phyloP scores from a whole-genome alignment of 768 basidiomycete genomes.

The Astraeus odoratus region DNA sequence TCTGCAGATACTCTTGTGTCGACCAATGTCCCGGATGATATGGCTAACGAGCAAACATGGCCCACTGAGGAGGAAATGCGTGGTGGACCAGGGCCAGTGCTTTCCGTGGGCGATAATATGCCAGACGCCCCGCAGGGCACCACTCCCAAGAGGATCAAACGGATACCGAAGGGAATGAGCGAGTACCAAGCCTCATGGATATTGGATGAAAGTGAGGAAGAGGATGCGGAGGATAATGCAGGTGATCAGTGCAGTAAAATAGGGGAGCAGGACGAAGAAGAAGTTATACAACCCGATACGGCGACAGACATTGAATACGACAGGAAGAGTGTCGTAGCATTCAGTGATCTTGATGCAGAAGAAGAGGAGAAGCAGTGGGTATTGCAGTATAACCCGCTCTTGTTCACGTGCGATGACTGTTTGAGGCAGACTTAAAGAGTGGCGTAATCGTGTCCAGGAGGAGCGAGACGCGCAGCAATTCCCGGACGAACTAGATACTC shows the following conservation, averaged over 20 bases:
- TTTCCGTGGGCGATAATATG: constrained; percentile 22
- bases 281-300: constrained; percentile 52
- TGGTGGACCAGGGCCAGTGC: constrained; percentile 22
- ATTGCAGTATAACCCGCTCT: background rate
- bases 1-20: constrained; percentile 83
- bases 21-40: constrained; percentile 80
- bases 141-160: constrained; percentile 73
- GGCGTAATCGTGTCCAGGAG: constrained; percentile 65
- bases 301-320: constrained; percentile 52
- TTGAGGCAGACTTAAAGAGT: constrained; percentile 51
- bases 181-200: constrained; percentile 98
- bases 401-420: background rate
- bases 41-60: constrained; percentile 97
- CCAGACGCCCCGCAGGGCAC: constrained; percentile 67
- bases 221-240: constrained; percentile 43
- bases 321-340: constrained; percentile 44
- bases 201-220: constrained; percentile 70
- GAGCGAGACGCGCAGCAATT: constrained; percentile 82
- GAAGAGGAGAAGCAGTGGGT: constrained; percentile 84
- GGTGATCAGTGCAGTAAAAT: constrained; percentile 32
- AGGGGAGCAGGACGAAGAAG: constrained; percentile 58
- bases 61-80: constrained; percentile 95
- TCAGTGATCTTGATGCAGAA: constrained; percentile 73
- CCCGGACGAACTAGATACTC: constrained; percentile 96
- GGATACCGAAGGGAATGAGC: constrained; percentile 91